Conservation (phyloP, 2,329 filamentous ascomycete species). For the Talaromyces sp. region DNA sequence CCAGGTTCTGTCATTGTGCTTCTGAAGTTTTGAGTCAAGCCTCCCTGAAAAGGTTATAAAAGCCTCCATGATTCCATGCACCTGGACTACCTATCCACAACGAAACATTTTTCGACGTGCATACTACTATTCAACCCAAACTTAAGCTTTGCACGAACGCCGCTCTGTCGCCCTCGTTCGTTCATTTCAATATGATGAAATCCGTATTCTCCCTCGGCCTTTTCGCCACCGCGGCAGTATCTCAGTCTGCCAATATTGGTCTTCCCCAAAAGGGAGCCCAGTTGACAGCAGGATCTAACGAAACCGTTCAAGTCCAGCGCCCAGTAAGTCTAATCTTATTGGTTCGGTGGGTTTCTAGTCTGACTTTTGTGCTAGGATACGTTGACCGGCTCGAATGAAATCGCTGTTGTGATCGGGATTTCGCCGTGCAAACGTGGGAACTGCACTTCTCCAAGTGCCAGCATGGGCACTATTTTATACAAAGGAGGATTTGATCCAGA, state of each 20-base stretch:
- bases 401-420: conserved; percentile 26
- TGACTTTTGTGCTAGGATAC: conserved; percentile 16
- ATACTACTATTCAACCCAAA: background rate
- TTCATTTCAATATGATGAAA: conserved; percentile 19
- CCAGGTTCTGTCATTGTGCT: background rate
- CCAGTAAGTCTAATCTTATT: conserved; percentile 17
- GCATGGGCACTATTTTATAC: conserved; percentile 23
- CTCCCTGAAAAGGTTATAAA: background rate
- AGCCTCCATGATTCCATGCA: background rate
- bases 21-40: background rate
- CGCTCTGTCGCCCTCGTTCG: background rate
- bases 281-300: conserved; percentile 17
- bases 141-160: background rate
- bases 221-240: conserved; percentile 19
- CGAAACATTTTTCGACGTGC: background rate
- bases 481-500: conserved; percentile 22
- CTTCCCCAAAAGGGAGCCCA: conserved; percentile 16
- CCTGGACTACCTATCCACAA: background rate
- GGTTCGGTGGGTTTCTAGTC: background rate
- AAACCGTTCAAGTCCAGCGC: conserved; percentile 25
- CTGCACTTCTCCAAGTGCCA: conserved; percentile 17
- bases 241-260: conserved; percentile 23
- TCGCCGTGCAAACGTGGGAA: conserved; percentile 17
- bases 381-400: conserved; percentile 21
- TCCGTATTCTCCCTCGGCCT: conserved; percentile 15